phyloP scores from a whole-genome alignment of 2,329 filamentous ascomycete species.

The Neopestalotiopsis rosae region DNA sequence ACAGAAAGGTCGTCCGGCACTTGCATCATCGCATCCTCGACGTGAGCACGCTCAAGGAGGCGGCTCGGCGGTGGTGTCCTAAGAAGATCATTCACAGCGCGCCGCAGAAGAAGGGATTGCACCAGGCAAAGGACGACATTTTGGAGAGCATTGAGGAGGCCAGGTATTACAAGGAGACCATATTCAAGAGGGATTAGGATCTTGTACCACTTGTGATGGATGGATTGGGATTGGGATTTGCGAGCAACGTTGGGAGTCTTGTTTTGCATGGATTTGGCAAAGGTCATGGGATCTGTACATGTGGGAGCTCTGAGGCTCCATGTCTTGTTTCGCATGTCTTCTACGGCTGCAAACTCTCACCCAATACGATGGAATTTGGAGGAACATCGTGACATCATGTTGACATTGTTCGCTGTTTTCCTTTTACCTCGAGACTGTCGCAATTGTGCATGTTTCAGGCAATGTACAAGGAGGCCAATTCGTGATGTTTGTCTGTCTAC shows the following conservation, averaged over 20 bases:
- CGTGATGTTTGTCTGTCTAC: background rate
- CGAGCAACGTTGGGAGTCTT: too few species aligned
- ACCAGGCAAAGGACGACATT: slow-evolving; percentile 89
- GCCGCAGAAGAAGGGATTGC: slow-evolving; percentile 76
- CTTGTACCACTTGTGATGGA: background rate
- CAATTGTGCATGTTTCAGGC: background rate
- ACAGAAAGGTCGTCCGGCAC: slow-evolving; percentile 73
- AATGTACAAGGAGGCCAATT: background rate
- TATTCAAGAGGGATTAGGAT: slow-evolving; percentile 55
- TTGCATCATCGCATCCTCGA: slow-evolving; percentile 92
- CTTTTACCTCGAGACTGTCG: background rate
- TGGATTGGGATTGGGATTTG: background rate
- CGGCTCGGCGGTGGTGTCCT: slow-evolving; percentile 79
- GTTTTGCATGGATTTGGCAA: too few species aligned
- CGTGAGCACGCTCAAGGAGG: slow-evolving; percentile 92
- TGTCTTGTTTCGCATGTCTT: background rate
- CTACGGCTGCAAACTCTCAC: background rate
- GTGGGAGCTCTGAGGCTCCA: too few species aligned
- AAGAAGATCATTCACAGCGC: slow-evolving; percentile 62
- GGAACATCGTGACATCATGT: background rate
- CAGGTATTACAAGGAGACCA: slow-evolving; percentile 74
- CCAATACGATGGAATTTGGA: background rate
- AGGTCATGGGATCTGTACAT: too few species aligned
- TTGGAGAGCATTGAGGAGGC: slow-evolving; percentile 95
- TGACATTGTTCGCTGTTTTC: background rate